Evolutionary conservation across 345 rosid genomes (phyloP), one percentile per base, ranked within the genome.

Genomic region (Angophora floribunda): DNA sequence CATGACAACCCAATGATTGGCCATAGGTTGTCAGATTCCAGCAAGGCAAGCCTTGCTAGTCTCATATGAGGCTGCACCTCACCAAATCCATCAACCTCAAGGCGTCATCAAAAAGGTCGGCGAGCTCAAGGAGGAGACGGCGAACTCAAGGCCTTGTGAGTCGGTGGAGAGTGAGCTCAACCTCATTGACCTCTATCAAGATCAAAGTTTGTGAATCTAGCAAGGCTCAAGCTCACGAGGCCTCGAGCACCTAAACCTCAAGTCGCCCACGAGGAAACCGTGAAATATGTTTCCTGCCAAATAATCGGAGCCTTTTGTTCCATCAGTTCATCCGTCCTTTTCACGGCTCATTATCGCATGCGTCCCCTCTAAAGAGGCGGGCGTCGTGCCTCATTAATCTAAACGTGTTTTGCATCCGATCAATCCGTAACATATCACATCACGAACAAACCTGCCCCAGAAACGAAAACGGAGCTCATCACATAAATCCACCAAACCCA

Each of bases 41-140:
- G 1, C 2, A 2, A 55, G 13, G 1, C 13, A 0, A 55, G 61
- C 61, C 61, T 55, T 21, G 61, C 28, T 0, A 55, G 2, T 5
- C 61, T 55, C 0, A 0, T 1, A 12, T 26, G 22, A 0, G 22
- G 6, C 61, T 55, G 26, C 28, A 55, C 61, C 61, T 22, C 22
- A 55, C 61, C 0, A 55, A 1, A 55, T 55, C 22, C 22, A 55
- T 11, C 2, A 2, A 22, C 28, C 61, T 22, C 6, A 2, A 22
- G 61, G 28, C 61, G 11, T 55, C 61, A 55, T 8, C 41, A 36
- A 9, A 55, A 55, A 55, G 28, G 26, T 55, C 0, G 61, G 11
- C 2, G 61, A 55, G 61, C 61, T 55, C 22, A 28, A 55, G 61
- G 61, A 55, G 21, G 61, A 11, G 2, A 5, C 22, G 26, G 61